These are phyloP conservation scores for Halophytophthora batemanensis DNA, from an alignment of 352 stramenopile species.

Conservation along the genomic window DNA sequence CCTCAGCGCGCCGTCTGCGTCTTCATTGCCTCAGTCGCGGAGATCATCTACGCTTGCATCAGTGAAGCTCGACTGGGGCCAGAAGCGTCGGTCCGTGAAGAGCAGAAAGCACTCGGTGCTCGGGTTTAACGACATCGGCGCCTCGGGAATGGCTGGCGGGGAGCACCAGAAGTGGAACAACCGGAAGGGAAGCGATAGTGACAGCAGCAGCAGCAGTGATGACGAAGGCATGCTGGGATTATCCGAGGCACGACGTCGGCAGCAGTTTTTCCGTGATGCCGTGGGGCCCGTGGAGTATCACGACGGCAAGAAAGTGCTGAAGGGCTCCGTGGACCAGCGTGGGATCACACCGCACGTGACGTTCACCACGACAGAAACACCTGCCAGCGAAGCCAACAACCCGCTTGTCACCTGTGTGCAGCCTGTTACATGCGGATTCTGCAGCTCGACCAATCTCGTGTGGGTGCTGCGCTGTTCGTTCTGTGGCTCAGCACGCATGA, in stretches of 20 bases:
- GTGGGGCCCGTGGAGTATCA: constrained; percentile 33
- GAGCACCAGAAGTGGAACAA: constrained; percentile 5
- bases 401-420: constrained; percentile 22
- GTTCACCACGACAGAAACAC: constrained; percentile 51
- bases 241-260: constrained; percentile 14
- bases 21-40: constrained; percentile 1
- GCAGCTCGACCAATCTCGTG: constrained; percentile 62
- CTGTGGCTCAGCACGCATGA: constrained; percentile 68
- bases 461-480: constrained; percentile 72
- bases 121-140: constrained; percentile 13
- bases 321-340: constrained; percentile 42
- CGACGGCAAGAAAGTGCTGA: constrained; percentile 42
- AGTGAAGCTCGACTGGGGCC: constrained; percentile 2
- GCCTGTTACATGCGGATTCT: constrained; percentile 59
- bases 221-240: constrained; percentile 9
- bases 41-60: constrained; percentile 11
- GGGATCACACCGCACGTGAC: constrained; percentile 67
- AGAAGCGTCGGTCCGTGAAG: constrained; percentile 4
- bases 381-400: constrained; percentile 52
- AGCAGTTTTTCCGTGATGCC: constrained; percentile 23
- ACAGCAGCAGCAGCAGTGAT: constrained; percentile 11
- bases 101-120: constrained; percentile 3
- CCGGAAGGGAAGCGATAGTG: constrained; percentile 10
- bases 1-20: constrained; percentile 9
- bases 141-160: too few relatives aligned